Conservation (phyloP, 192 early-diverging fungal genomes). For the Jimgerdemannia lactiflua region DNA sequence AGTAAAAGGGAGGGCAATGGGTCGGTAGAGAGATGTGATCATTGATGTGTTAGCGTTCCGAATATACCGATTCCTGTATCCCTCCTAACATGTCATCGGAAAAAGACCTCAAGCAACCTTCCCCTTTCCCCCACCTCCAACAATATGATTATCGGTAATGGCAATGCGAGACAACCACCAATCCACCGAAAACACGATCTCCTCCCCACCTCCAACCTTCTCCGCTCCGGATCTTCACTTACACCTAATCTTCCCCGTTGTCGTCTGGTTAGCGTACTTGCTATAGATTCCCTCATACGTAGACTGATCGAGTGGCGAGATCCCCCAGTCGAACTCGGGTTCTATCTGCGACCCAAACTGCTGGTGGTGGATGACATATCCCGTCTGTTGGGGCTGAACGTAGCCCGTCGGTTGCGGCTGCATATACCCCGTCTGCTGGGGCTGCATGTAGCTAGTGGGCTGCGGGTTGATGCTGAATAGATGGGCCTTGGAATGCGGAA, state of each 20-base stretch:
- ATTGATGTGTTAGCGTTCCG: no score
- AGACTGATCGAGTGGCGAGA: constrained; percentile 50
- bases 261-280: constrained; percentile 39
- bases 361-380: constrained; percentile 13
- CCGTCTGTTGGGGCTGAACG: constrained; percentile 19
- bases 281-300: constrained; percentile 57
- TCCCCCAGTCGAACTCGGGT: constrained; percentile 62
- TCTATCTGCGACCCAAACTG: constrained; percentile 2
- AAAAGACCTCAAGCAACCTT: no score
- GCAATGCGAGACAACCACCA: no score
- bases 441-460: constrained; percentile 28
- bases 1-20: no score
- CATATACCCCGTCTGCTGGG: constrained; percentile 34
- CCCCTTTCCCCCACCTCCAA: no score
- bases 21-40: no score
- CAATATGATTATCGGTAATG: no score
- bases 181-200: constrained; percentile 1
- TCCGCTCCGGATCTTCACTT: constrained; percentile 7
- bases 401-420: constrained; percentile 17
- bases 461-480: constrained; percentile 29
- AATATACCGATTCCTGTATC: no score
- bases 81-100: no score
- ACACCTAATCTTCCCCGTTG: constrained; percentile 52
- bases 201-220: not conserved
- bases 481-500: constrained; percentile 64